Base-by-base conservation (phyloP, 2,329 filamentous ascomycete genomes). In the Ophiostoma triangulosporum region DNA sequence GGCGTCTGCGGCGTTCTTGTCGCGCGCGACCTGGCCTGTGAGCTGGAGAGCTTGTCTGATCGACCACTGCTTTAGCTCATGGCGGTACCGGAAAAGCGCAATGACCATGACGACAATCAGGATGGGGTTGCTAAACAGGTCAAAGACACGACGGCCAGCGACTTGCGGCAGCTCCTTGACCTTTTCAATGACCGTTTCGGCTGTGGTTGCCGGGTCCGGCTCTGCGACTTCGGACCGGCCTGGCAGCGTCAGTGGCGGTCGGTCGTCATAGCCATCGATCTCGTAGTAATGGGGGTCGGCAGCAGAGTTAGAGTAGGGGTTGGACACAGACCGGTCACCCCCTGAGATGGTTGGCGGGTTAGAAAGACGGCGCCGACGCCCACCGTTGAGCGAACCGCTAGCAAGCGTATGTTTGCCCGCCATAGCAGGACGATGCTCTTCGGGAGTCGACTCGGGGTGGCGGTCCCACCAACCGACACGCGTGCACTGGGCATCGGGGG, bases 341-440 rank as follows among this genome's bases (percentile, higher is more conserved):
- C 51, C 54, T 6, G 57, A 54, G 4, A 59, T 52, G 1, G 56
- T 51, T 3, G n/a, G n/a, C n/a, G 54, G 56, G 27, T 52, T 48
- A 4, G 46, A 48, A 4, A 33, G 27, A 6, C 46, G 46, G 12
- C 46, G 46, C 27, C 46, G 46, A 8, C 46, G 45, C 4, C 26
- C 45, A 29, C 46, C n/a, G 26, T 46, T 29, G 14, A 46, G 14
- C 26, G 43, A 32, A 38, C 22, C 22, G 45, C 6, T 49, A 3
- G 43, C 33, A 15, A 86, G 70, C 2, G 75, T 76, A 62, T 90
- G 86, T 1, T 83, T 84, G n/a, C 86, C 86, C 8, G 86, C 76
- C 53, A 91, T 69, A 1, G 75, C 80, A 53, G 79, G 74, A 11
- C 76, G 74, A 11, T 84, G 69, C 59, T 81, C 76, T 1, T 66